phyloP scores from a whole-genome alignment of 139 green algal species.

The Mesotaenium endlicherianum region DNA sequence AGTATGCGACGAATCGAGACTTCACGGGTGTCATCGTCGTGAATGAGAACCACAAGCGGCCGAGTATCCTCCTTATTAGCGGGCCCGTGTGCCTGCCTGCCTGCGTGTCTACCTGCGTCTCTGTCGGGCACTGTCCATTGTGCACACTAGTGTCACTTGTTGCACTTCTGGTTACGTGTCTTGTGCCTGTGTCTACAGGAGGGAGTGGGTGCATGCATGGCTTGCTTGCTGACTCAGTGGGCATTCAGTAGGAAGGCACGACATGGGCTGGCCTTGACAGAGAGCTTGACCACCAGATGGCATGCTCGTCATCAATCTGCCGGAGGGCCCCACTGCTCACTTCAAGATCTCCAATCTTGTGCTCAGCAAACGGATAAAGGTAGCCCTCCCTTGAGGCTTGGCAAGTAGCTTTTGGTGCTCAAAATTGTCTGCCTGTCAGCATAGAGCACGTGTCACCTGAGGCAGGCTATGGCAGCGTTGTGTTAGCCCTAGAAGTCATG shows the following conservation, averaged over 20 bases:
- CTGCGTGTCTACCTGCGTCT: neutral
- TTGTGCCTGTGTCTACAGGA: no score
- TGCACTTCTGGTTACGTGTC: neutral
- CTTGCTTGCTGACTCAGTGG: neutral
- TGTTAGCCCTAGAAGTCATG: no score
- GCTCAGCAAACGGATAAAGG: slow-evolving; percentile 46
- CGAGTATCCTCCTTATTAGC: no score
- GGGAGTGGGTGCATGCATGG: no score
- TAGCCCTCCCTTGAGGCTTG: no score
- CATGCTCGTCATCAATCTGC: slow-evolving; percentile 52
- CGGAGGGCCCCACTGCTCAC: slow-evolving; percentile 53
- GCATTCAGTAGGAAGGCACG: neutral
- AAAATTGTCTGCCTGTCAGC: no score
- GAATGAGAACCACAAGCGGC: slow-evolving; percentile 54
- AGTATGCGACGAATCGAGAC: slow-evolving; percentile 49
- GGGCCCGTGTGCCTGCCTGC: no score
- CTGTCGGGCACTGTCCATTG: neutral
- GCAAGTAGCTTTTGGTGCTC: no score
- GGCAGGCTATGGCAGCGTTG: no score
- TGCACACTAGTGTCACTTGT: neutral
- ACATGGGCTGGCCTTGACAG: neutral
- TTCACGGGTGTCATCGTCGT: slow-evolving; percentile 56
- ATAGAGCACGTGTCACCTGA: no score
- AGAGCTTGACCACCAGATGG: slow-evolving; percentile 23
- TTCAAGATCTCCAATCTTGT: slow-evolving; percentile 51